A percentile compares a stretch with the other conserved stretches of the same genome.
These are phyloP conservation scores for Syzygium aqueum DNA, from an alignment of 345 rosid species.

Conservation along the genomic window DNA sequence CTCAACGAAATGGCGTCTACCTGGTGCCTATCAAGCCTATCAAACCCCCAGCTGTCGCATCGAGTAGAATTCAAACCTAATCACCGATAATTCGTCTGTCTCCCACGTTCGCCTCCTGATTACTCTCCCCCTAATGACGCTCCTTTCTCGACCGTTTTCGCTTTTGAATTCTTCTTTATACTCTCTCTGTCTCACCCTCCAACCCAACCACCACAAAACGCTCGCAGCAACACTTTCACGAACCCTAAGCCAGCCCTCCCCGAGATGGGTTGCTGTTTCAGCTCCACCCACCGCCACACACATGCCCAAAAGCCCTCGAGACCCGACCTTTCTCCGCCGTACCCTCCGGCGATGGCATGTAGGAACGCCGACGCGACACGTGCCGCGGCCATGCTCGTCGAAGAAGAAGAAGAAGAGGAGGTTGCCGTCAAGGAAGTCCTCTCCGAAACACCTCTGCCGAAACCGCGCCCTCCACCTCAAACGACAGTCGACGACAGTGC, in stretches of 20 bases:
- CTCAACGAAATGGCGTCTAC: background rate
- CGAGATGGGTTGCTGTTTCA: slow-evolving; percentile 48
- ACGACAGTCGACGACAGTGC: background rate
- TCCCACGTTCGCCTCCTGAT: background rate
- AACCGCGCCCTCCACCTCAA: background rate
- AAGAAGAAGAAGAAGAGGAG: background rate
- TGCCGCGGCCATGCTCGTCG: background rate
- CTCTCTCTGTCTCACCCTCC: background rate
- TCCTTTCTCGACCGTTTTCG: background rate
- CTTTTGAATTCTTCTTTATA: background rate
- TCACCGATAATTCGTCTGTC: background rate
- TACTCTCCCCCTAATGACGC: background rate
- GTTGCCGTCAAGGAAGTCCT: slow-evolving; percentile 10
- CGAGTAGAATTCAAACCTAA: background rate
- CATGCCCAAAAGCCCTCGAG: background rate
- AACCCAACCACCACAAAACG: background rate
- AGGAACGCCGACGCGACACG: background rate
- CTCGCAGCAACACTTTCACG: background rate
- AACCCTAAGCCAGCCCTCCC: background rate
- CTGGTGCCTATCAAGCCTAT: background rate
- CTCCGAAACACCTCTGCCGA: slow-evolving; percentile 8
- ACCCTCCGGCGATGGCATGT: background rate
- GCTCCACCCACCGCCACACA: slow-evolving; percentile 16
- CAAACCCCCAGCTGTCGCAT: background rate
- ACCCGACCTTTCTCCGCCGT: background rate